Evolutionary conservation across 768 basidiomycete species (phyloP).

Genomic region (Kwoniella heveanensis): DNA sequence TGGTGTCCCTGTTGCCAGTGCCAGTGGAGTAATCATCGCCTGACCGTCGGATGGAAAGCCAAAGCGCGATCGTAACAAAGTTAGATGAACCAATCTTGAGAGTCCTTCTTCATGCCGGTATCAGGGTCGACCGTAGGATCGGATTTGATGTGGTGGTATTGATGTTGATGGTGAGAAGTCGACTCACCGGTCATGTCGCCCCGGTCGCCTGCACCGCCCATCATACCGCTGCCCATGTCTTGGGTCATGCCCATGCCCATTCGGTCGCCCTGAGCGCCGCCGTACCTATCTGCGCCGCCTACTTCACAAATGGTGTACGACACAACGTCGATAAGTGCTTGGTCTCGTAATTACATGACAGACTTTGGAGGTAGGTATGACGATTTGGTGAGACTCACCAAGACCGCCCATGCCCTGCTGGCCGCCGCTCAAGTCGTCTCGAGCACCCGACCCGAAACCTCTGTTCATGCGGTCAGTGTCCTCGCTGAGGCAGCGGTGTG

Average conservation of each 20-base stretch:
- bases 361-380: neutral
- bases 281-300: neutral
- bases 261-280: neutral
- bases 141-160: neutral
- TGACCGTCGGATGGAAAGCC: no score
- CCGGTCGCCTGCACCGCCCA: neutral
- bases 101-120: neutral
- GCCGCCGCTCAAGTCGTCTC: neutral
- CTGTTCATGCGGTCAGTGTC: neutral
- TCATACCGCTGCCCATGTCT: conserved; percentile 1
- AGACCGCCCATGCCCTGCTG: neutral
- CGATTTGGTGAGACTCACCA: neutral
- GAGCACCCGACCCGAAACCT: neutral
- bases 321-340: no score
- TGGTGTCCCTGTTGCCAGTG: neutral
- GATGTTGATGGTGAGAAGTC: neutral
- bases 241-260: neutral
- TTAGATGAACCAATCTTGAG: neutral
- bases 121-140: neutral
- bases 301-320: no score
- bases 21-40: neutral
- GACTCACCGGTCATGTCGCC: neutral
- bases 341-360: no score
- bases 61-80: no score
- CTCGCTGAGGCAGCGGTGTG: neutral